Conservation (phyloP, 2,329 filamentous ascomycete genomes). For the Colletotrichum gloeosporioides region DNA sequence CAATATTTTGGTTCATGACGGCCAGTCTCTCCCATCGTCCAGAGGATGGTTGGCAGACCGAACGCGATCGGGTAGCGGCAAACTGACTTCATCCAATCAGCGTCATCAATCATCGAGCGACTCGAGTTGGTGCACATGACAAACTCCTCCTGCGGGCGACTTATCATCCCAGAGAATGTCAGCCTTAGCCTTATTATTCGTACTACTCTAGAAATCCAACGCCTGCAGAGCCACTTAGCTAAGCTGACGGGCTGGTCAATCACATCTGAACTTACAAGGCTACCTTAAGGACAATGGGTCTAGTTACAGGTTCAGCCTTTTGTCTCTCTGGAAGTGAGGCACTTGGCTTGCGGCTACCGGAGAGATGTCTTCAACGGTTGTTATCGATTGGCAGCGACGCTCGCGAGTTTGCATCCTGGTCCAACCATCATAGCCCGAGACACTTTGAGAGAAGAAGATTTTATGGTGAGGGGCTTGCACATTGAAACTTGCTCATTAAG, state of each 20-base stretch:
- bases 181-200: neutral
- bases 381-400: neutral
- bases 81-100: neutral
- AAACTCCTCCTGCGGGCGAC: neutral
- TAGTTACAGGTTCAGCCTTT: neutral
- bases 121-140: constrained; percentile 10
- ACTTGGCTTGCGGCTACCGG: neutral
- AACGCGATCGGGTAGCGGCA: neutral
- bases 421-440: neutral
- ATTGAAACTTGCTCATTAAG: neutral
- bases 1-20: neutral
- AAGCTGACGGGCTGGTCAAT: neutral
- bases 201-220: neutral
- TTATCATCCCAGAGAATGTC: neutral
- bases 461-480: neutral
- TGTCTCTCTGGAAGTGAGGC: neutral
- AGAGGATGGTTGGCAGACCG: neutral
- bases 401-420: neutral
- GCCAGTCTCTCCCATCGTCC: neutral
- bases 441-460: neutral
- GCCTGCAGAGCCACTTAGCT: neutral
- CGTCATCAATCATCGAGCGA: neutral
- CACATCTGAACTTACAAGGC: neutral
- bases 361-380: neutral
- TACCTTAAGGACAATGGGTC: neutral